These are phyloP conservation scores for Morella rubra DNA, from an alignment of 306 rosid genomes.

Conservation along the genomic window DNA sequence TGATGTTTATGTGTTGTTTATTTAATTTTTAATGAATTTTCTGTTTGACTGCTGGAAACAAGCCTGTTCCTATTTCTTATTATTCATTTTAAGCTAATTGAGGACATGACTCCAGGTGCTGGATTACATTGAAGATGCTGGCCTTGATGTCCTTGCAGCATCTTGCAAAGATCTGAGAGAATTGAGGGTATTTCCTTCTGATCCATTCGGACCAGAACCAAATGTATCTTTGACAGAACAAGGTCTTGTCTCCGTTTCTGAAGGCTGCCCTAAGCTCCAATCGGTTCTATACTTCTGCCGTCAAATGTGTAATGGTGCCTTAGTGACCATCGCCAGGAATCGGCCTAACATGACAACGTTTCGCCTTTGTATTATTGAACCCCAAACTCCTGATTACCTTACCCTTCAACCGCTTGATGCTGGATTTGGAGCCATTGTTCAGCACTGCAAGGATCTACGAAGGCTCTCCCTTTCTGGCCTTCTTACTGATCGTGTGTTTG, in stretches of 20 bases:
- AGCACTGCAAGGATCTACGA: constrained; percentile 85
- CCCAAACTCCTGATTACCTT: constrained; percentile 67
- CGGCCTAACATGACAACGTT: constrained; percentile 83
- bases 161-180: constrained; percentile 87
- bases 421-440: constrained; percentile 98
- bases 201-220: constrained; percentile 66
- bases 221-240: constrained; percentile 80
- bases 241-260: constrained; percentile 87
- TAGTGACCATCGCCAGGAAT: constrained; percentile 72
- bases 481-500: constrained; percentile 80
- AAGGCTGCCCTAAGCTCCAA: constrained; percentile 93
- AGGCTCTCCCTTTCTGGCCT: constrained; percentile 91
- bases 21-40: background rate
- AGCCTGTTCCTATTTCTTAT: constrained; percentile 2
- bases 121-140: constrained; percentile 90
- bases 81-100: constrained; percentile 30
- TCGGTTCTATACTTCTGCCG: constrained; percentile 95
- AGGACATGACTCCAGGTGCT: constrained; percentile 59
- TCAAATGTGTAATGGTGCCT: constrained; percentile 87
- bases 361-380: constrained; percentile 92
- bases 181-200: constrained; percentile 91
- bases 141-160: constrained; percentile 75
- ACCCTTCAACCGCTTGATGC: constrained; percentile 68
- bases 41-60: constrained; percentile 16
- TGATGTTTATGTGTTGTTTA: background rate